These are phyloP conservation scores for Ambrosia hybrid DNA, from an alignment of 140 eudicot species.

Conservation along the genomic window DNA sequence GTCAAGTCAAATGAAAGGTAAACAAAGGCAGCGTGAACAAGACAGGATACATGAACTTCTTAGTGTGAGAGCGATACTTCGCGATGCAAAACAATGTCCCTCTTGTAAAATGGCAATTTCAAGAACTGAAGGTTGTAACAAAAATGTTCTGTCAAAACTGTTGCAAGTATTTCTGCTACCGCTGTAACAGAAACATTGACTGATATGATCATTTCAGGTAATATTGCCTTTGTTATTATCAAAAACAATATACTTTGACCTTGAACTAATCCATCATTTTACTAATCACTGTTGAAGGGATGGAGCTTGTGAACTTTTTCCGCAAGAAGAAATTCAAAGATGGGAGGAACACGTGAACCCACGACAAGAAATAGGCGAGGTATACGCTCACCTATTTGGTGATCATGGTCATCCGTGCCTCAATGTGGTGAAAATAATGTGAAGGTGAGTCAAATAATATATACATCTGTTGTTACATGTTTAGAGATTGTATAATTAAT, in stretches of 20 bases:
- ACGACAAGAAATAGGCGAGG: slow-evolving; percentile 52
- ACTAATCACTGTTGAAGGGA: slow-evolving; percentile 38
- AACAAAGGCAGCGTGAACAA: slow-evolving; percentile 52
- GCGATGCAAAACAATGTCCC: slow-evolving; percentile 83
- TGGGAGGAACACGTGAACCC: slow-evolving; percentile 65
- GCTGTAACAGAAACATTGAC: slow-evolving; percentile 53
- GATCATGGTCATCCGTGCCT: slow-evolving; percentile 64
- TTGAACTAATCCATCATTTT: not conserved
- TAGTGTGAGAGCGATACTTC: slow-evolving; percentile 61
- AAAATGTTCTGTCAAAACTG: slow-evolving; percentile 75
- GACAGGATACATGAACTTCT: slow-evolving; percentile 78
- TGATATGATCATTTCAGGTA: slow-evolving; percentile 94
- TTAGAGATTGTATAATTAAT: not conserved
- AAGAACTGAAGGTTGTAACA: slow-evolving; percentile 87
- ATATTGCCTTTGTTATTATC: not conserved
- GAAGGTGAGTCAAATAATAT: slow-evolving; percentile 51
- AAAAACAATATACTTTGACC: too few species aligned
- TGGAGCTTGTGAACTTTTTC: slow-evolving; percentile 75
- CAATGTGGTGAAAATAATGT: slow-evolving; percentile 58
- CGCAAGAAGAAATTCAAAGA: slow-evolving; percentile 45
- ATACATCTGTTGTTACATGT: not conserved
- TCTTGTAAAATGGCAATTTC: slow-evolving; percentile 91
- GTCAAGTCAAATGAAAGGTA: slow-evolving; percentile 43
- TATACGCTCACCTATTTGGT: slow-evolving; percentile 40
- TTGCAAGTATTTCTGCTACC: slow-evolving; percentile 76